Conservation (phyloP, 2,329 filamentous ascomycete species). For the Lasiodiplodia gonubiensis region DNA sequence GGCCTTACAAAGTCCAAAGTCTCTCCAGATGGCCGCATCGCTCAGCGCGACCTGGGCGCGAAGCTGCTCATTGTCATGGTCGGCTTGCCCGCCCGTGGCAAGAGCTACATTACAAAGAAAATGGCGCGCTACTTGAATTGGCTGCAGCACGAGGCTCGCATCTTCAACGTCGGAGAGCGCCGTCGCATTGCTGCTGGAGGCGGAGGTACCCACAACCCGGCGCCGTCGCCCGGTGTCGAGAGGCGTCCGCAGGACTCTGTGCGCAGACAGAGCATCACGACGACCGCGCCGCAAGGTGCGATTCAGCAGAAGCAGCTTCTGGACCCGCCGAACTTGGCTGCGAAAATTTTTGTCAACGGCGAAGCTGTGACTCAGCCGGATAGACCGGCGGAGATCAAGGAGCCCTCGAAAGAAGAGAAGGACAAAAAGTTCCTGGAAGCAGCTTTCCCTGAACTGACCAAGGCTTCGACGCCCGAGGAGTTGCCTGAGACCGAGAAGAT, state of each 20-base stretch:
- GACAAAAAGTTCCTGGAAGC: conserved; percentile 38
- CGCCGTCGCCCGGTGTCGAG: conserved; percentile 15
- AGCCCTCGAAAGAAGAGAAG: conserved; percentile 33
- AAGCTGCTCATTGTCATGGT: conserved; percentile 99
- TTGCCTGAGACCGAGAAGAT: conserved; percentile 59
- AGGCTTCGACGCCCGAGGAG: conserved; percentile 32
- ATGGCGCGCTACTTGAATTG: conserved; percentile 93
- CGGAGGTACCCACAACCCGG: conserved; percentile 35
- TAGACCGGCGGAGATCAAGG: conserved; percentile 35
- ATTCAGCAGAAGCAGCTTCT: conserved; percentile 34
- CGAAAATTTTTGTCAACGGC: conserved; percentile 65
- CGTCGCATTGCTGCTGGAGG: conserved; percentile 78
- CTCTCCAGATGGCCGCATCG: conserved; percentile 93
- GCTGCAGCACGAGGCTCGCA: conserved; percentile 93
- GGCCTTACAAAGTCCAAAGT: conserved; percentile 94
- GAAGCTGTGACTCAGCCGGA: conserved; percentile 49
- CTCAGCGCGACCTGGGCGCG: conserved; percentile 89
- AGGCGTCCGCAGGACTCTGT: conserved; percentile 23
- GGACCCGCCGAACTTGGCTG: conserved; percentile 47
- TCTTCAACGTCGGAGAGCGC: conserved; percentile 97
- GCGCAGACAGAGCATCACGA: conserved; percentile 34
- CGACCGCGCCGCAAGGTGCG: conserved; percentile 32
- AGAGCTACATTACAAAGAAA: conserved; percentile 99
- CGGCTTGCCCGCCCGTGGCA: conserved; percentile 89
- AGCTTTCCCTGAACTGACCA: conserved; percentile 42